Base-by-base conservation (phyloP, 2,329 filamentous ascomycete genomes). In the Neocatenulostroma microsporum region DNA sequence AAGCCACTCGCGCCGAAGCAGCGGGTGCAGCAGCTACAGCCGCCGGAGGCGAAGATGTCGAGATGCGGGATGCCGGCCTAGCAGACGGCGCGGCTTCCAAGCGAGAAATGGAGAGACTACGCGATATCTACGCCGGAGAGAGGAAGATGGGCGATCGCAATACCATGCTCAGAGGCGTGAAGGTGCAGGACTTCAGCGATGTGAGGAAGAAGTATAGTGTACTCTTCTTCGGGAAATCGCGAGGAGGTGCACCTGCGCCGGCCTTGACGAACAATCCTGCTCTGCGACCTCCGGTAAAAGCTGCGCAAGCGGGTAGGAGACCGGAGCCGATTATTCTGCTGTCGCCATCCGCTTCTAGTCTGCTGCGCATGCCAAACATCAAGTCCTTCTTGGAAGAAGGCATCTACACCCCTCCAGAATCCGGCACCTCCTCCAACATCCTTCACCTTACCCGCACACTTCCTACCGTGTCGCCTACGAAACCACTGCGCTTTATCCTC, bases 331-430 rank as follows among this genome's bases (percentile, higher is more conserved):
- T 98, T 63, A 95, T 98, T 60, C 80, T 98, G 19, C 80, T 98
- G 43, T 96, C 91, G 0, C 91, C 91, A 1, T 96, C 89, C 2
- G 91, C 89, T 9, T 95, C 89, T 2, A 93, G 88, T 2, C 78
- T 96, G 32, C 79, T 98, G 24, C 87, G 89, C 60, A 86, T 96
- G 76, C 84, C 85, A 36, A 98, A 98, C 60, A 86, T 93, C 62
- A 93, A 94, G 57, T 80, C 84, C 20, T 96, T 98, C 71, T 82
- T 98, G 47, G 82, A 89, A 59, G 74, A 80, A 39, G 88, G 88
- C 39, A 70, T 81, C 47, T 98, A 89, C 65, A 71, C 80, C 5
- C 84, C 86, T 1, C 74, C 86, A 3, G 67, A 76, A 34, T 68
- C 76, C 50, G 74, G 73, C 38, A 77, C 47, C 25, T 49, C 48